Base-by-base conservation (phyloP, 2,329 filamentous ascomycete species). In the Leptographium galeiforme region DNA sequence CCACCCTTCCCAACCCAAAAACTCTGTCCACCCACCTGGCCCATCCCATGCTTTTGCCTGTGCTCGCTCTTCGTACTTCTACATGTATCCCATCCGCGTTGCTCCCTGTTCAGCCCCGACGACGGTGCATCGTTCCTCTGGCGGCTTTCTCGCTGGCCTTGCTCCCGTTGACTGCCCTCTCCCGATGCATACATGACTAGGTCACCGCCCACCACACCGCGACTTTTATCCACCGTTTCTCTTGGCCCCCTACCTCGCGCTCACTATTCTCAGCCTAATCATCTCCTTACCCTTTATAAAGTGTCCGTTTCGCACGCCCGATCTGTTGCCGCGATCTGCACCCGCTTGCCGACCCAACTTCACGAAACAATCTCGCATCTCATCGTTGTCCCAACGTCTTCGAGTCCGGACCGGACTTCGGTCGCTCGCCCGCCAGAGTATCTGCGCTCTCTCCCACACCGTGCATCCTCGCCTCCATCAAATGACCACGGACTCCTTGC, bases 51-150 rank as follows among this genome's bases (percentile, higher is more conserved):
- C 48, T 50, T 25, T 38, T 18, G 19, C 38, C 18, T 41, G 38
- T 33, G 32, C 38, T 41, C 25, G 45, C 33, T 18, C 43, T 16
- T 34, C 25, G 48, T 50, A 50, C 36, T 30, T 41, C 48, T 50
- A 40, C 51, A 48, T 39, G 44, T 46, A 25, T 36, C 45, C 50
- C 41, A 33, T 52, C 36, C 25, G 40, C 33, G n/a, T 16, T 53
- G 34, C 47, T 50, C 38, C 39, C 52, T 45, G 51, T 54, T 55
- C 56, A 51, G 56, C 55, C 56, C 56, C 56, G 52, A 51, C 56
- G 30, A 49, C 51, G 36, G 30, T 50, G 48, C 44, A 49, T 56
- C 25, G 49, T 51, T 51, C 32, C 40, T 43, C 40, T 43, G 49
- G 49, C 40, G 40, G 30, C 50, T 25, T 50, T 38, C 49, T 51